Conservation (phyloP, 2,329 filamentous ascomycete genomes). For the Rutstroemia sp. region DNA sequence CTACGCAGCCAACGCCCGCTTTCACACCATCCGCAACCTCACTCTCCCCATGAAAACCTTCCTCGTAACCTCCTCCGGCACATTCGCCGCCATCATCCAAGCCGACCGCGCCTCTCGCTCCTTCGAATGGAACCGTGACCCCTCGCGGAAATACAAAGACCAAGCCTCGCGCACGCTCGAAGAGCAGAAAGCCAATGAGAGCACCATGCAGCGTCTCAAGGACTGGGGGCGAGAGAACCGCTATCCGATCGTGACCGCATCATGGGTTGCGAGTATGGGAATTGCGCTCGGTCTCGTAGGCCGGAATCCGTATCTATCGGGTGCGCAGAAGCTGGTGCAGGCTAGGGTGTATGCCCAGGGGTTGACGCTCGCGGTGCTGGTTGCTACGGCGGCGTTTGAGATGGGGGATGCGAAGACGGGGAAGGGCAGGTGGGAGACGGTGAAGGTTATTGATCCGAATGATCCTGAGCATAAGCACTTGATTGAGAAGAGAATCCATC, state of each 20-base stretch:
- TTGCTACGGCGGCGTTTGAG: constrained; percentile 62
- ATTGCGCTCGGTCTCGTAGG: constrained; percentile 56
- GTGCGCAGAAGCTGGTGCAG: constrained; percentile 64
- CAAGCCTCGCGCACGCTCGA: constrained; percentile 18
- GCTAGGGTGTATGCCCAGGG: constrained; percentile 71
- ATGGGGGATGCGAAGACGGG: constrained; percentile 69
- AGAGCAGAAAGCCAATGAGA: constrained; percentile 33
- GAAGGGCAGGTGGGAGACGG: constrained; percentile 73
- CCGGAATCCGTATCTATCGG: constrained; percentile 53
- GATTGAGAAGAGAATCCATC: constrained; percentile 81
- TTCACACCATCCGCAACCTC: constrained; percentile 68
- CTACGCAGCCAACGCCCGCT: constrained; percentile 56
- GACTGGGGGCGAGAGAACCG: constrained; percentile 65
- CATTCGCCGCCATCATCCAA: constrained; percentile 80
- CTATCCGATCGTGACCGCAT: constrained; percentile 60
- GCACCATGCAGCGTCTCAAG: constrained; percentile 51
- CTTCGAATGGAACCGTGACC: constrained; percentile 53
- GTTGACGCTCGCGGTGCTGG: constrained; percentile 58
- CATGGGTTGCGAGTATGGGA: constrained; percentile 60
- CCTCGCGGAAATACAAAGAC: constrained; percentile 31
- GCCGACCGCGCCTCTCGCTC: constrained; percentile 68
- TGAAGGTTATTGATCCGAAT: constrained; percentile 71
- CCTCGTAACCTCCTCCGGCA: constrained; percentile 73
- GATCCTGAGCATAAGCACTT: constrained; percentile 77
- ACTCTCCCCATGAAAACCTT: constrained; percentile 89